Base-by-base conservation (phyloP, 257 asterid genomes). In the Lavandula angustifolia region DNA sequence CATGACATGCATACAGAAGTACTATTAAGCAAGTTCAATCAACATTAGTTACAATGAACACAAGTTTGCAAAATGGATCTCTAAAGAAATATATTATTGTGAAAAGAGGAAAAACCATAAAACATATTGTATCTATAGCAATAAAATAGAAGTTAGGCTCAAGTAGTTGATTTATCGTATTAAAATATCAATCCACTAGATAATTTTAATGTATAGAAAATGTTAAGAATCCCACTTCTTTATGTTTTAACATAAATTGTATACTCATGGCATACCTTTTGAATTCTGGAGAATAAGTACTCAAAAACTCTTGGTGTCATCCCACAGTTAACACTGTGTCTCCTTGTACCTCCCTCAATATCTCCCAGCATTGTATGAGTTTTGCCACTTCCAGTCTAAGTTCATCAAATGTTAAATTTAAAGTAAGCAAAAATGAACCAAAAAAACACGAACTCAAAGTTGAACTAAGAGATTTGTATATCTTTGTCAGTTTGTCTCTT, bases 361-460 rank as follows among this genome's bases (percentile, higher is more conserved):
- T 94, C 99, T 74, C 99, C 99, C 71, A 94, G 97, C 99, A 94
- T 94, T 38, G 99, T 94, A 78, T 89, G 96, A 53, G 99, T 94
- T 76, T 94, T 94, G 46, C 99, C 99, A 76, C 99, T 94, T 59
- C 99, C 99, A 64, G 99, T 94, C 99, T 94, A 74, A 17, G 62
- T 46, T 60, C 51, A 41, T 40, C n/a, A 35, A 62, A 63, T 29
- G 62, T 41, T 22, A 37, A 51, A 34, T 59, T 10, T n/a, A 71
- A 41, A 40, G 6, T 41, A 41, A 58, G 52, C 37, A 34, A 54
- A 11, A 10, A 31, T 31, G 9, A 4, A n/a, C n/a, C 14, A 33
- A 52, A 22, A 54, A 31, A 13, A 5, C 41, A 56, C 44, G 13
- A 16, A 31, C 1, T 18, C 34, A 62, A 71, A 62, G 42, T 31